phyloP scores from a whole-genome alignment of 495 filamentous ascomycete genomes.

The Pyronema omphalodes region DNA sequence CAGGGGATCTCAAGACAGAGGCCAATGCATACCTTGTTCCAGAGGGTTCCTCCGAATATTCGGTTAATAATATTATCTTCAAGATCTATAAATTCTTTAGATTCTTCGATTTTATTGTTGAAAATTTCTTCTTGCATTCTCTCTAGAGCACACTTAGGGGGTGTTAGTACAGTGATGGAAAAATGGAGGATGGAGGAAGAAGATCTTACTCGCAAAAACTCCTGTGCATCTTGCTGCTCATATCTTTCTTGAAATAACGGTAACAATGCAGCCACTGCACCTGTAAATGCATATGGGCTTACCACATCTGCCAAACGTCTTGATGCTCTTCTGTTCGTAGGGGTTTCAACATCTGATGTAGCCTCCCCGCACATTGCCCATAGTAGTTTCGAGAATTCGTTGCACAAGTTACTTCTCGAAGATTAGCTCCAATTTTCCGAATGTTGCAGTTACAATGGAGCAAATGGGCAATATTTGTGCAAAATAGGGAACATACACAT shows the following conservation, averaged over 20 bases:
- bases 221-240: constrained; percentile 21
- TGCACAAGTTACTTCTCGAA: constrained; percentile 17
- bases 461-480: background rate
- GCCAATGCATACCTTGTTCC: constrained; percentile 19
- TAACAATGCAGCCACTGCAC: constrained; percentile 16
- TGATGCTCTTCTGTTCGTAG: background rate
- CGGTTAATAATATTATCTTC: constrained; percentile 18
- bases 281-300: constrained; percentile 21
- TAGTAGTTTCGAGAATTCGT: constrained; percentile 20
- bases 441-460: background rate
- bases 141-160: constrained; percentile 18
- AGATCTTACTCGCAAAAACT: constrained; percentile 17
- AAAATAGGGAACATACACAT: constrained; percentile 11
- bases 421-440: background rate
- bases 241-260: constrained; percentile 21
- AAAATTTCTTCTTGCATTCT: constrained; percentile 21
- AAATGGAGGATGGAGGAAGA: background rate
- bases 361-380: constrained; percentile 18
- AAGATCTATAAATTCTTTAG: constrained; percentile 5
- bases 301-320: constrained; percentile 10
- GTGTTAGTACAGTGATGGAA: background rate
- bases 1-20: background rate
- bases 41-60: constrained; percentile 19
- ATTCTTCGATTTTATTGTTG: constrained; percentile 7
- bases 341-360: background rate